These are phyloP conservation scores for Elaeis oleifera DNA, from an alignment of 202 grass and related monocot species.

Conservation along the genomic window DNA sequence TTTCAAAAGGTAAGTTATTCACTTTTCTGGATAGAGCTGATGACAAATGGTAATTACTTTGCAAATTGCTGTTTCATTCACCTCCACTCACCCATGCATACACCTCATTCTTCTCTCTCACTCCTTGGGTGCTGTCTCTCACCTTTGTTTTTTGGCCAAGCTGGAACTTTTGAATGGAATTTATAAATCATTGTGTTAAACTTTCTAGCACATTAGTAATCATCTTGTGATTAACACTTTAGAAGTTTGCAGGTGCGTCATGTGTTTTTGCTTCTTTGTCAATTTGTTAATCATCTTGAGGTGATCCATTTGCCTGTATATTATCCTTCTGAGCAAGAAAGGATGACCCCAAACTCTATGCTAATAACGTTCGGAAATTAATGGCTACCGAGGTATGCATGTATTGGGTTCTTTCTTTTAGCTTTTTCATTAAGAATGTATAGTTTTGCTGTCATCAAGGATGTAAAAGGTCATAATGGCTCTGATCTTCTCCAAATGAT, in stretches of 20 bases:
- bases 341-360: conserved; percentile 72
- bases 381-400: conserved; percentile 70
- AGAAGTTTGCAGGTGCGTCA: conserved; percentile 56
- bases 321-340: conserved; percentile 82
- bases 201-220: too few species aligned
- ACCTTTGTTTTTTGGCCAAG: too few species aligned
- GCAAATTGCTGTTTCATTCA: too few species aligned
- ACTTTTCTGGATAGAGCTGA: too few species aligned
- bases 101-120: too few species aligned
- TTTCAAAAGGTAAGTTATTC: too few species aligned
- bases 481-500: too few species aligned
- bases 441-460: background rate
- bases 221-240: conserved; percentile 8
- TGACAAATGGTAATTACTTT: too few species aligned
- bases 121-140: too few species aligned
- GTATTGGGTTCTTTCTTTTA: background rate
- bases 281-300: conserved; percentile 80
- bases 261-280: conserved; percentile 83
- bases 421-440: background rate
- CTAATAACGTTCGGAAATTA: conserved; percentile 69
- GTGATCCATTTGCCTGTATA: conserved; percentile 73
- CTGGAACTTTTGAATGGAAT: too few species aligned
- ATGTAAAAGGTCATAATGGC: background rate
- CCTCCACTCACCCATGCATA: too few species aligned
- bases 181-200: too few species aligned